Evolutionary conservation across 768 basidiomycete genomes (phyloP), one percentile per base, ranked within the genome.

Genomic region (Trametes sanguinea): DNA sequence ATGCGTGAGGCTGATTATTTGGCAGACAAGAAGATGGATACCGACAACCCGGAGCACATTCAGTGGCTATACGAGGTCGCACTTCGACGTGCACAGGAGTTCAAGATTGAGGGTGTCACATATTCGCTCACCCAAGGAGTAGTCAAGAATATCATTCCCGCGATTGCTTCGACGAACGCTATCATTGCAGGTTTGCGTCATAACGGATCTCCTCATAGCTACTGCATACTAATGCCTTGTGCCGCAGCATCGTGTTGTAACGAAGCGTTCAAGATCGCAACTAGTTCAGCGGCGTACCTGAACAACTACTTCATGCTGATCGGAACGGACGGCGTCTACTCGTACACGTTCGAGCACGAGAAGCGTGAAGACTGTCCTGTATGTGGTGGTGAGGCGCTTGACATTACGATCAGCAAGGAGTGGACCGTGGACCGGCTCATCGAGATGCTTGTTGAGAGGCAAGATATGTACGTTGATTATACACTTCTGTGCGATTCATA

Each of bases 221-320:
- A 22, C 22, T 22, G 22, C 22, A 22, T 6, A 13, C 32, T 59
- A 10, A 42, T 13, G 0, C 8, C 13, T 27, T 6, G 29, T 40
- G 11, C 37, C 39, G 22, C 29, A 92, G 96, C 96, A 42, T 91
- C 95, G 2, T 98, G 96, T 77, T 98, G 96, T 71, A 98, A 97
- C 69, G 97, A 99, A 76, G 97, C 97, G 14, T 96, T 99, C 81
- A 99, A 99, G 77, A 94, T 99, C 61, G 95, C 94, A 27, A 98
- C 97, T 0, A 92, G 88, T 65, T 93, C 92, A 27, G 96, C 95
- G 0, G 93, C 95, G 4, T 96, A 88, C 72, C 81, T 99, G 57
- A 92, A 96, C 76, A 98, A 98, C 73, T 99, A 98, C 73, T 97
- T 98, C 76, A 94, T 98, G 95, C 83, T 98, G 59, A 94, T 95